These are phyloP conservation scores for Ilyonectria destructans DNA, from an alignment of 2,329 filamentous ascomycete genomes.

Conservation along the genomic window DNA sequence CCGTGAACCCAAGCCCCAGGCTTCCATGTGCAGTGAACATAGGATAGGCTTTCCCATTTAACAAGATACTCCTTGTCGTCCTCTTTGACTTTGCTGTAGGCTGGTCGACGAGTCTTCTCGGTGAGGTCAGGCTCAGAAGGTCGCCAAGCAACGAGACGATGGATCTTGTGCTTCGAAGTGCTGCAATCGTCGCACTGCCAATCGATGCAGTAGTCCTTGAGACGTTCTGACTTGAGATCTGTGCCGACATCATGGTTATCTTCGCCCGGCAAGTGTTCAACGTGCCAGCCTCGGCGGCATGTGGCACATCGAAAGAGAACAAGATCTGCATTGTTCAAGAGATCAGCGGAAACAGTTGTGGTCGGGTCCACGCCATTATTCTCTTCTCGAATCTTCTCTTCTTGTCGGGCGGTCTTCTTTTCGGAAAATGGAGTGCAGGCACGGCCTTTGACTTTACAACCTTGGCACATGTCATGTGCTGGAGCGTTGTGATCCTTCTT, in stretches of 20 bases:
- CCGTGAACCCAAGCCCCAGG: constrained; percentile 92
- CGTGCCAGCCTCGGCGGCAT: constrained; percentile 88
- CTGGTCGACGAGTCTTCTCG: constrained; percentile 25
- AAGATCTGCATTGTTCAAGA: constrained; percentile 83
- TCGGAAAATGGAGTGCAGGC: constrained; percentile 84
- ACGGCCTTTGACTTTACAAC: constrained; percentile 75
- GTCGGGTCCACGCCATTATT: constrained; percentile 87
- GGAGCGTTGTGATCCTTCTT: constrained; percentile 82
- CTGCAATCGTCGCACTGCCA: constrained; percentile 89
- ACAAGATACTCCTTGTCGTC: constrained; percentile 93
- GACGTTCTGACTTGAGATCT: constrained; percentile 64
- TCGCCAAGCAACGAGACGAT: constrained; percentile 90
- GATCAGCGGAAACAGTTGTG: constrained; percentile 71
- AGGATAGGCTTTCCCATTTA: constrained; percentile 88
- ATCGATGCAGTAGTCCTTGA: constrained; percentile 80
- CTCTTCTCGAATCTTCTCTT: constrained; percentile 85
- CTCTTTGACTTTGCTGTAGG: constrained; percentile 64
- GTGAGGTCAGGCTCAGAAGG: constrained; percentile 62
- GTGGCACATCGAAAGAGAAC: constrained; percentile 86
- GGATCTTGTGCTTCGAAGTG: constrained; percentile 77
- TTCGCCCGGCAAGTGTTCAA: constrained; percentile 81
- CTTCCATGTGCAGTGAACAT: constrained; percentile 89
- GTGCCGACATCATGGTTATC: constrained; percentile 53
- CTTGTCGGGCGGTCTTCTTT: constrained; percentile 82
- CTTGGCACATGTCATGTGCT: constrained; percentile 79